A percentile compares a stretch with the other conserved stretches of the same genome.
phyloP scores from a whole-genome alignment of 495 filamentous ascomycete genomes.

The Penicillium waksmanii region DNA sequence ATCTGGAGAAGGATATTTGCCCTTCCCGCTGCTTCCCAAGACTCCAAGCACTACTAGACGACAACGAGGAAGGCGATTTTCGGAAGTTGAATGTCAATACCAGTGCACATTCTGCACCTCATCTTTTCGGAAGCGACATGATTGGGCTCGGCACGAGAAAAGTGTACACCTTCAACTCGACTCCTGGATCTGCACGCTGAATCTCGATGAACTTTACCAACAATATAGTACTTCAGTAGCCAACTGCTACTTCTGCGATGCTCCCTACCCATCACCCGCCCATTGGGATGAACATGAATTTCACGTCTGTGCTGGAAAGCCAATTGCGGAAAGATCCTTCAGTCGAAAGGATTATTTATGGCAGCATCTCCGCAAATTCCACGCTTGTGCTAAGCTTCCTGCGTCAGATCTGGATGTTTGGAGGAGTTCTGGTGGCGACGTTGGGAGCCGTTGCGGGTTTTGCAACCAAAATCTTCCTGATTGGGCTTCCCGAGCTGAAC shows the following conservation, averaged over 20 bases:
- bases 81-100: conserved; percentile 55
- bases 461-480: conserved; percentile 62
- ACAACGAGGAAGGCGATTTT: conserved; percentile 51
- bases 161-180: conserved; percentile 77
- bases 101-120: conserved; percentile 87
- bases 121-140: conserved; percentile 80
- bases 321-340: conserved; percentile 70
- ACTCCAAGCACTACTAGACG: conserved; percentile 29
- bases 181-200: conserved; percentile 70
- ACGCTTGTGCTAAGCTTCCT: conserved; percentile 63
- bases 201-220: conserved; percentile 16
- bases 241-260: conserved; percentile 71
- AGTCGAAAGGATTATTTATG: conserved; percentile 83
- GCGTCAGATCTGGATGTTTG: conserved; percentile 68
- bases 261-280: conserved; percentile 55
- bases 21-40: conserved; percentile 23
- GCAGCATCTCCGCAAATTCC: conserved; percentile 80
- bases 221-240: conserved; percentile 21
- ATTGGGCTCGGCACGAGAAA: conserved; percentile 85
- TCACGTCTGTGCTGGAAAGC: conserved; percentile 66
- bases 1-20: conserved; percentile 37
- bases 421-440: conserved; percentile 61
- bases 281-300: conserved; percentile 77
- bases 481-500: conserved; percentile 65
- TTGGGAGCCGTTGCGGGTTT: conserved; percentile 73